Conservation (phyloP, 2,329 filamentous ascomycete species). For the Sporothrix brasiliensis region DNA sequence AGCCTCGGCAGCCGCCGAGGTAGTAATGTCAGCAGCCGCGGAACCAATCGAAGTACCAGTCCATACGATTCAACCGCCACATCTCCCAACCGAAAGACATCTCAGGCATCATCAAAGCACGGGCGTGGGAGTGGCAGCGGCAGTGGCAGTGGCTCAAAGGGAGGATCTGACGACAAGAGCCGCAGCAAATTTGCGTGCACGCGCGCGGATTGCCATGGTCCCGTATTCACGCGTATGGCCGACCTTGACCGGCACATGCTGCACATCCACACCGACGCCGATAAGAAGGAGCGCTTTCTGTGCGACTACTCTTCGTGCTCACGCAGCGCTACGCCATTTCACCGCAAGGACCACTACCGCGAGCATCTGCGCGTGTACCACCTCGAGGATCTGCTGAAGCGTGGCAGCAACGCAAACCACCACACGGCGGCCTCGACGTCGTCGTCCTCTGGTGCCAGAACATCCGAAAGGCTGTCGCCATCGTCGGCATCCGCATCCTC, state of each 20-base stretch:
- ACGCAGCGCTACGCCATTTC: conserved; percentile 52
- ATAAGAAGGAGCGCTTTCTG: conserved; percentile 48
- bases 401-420: conserved; percentile 41
- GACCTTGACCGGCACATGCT: conserved; percentile 59
- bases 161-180: background rate
- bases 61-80: background rate
- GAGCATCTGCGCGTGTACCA: conserved; percentile 61
- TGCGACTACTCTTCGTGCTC: conserved; percentile 58
- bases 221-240: conserved; percentile 55
- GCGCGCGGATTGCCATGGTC: conserved; percentile 48
- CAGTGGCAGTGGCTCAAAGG: background rate
- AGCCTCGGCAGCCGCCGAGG: background rate
- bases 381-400: conserved; percentile 57
- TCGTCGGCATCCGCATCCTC: conserved; percentile 38
- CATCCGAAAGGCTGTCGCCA: too few relatives aligned
- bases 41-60: background rate
- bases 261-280: conserved; percentile 51
- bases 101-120: background rate
- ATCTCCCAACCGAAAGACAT: background rate
- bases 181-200: conserved; percentile 44
- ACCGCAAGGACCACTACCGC: conserved; percentile 59
- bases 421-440: background rate
- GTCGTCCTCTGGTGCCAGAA: conserved; percentile 28
- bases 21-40: conserved; percentile 12
- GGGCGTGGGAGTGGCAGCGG: background rate